phyloP scores from a whole-genome alignment of 2,329 filamentous ascomycete species.

The Epichloe sylvatica region DNA sequence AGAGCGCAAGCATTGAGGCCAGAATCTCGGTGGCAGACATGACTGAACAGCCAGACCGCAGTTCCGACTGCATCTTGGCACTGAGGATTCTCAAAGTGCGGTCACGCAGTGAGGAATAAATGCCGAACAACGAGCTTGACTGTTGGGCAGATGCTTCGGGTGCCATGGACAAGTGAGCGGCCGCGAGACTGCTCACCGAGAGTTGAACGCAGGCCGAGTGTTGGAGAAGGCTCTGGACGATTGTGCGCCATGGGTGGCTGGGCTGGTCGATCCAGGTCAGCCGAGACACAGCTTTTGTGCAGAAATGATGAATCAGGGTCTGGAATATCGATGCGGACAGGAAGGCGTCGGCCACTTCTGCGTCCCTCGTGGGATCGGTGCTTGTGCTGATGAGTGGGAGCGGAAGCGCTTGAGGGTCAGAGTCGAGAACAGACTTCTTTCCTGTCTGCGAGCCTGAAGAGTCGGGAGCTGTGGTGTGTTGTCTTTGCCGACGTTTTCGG shows the following conservation, averaged over 20 bases:
- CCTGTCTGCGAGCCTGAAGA: neutral
- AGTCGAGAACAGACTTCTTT: neutral
- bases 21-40: slow-evolving; percentile 1
- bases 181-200: slow-evolving; percentile 5
- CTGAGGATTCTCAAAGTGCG: slow-evolving; percentile 1
- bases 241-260: slow-evolving; percentile 9
- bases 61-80: slow-evolving; percentile 1
- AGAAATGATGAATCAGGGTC: slow-evolving; percentile 10
- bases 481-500: neutral
- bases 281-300: slow-evolving; percentile 8
- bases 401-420: neutral
- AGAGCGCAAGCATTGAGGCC: slow-evolving; percentile 6
- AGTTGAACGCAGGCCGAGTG: slow-evolving; percentile 9
- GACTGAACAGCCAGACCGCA: neutral
- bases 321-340: slow-evolving; percentile 5
- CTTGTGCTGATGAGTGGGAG: neutral
- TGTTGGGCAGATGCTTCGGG: neutral
- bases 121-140: neutral
- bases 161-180: slow-evolving; percentile 5
- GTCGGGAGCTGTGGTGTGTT: neutral
- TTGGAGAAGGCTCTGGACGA: slow-evolving; percentile 5
- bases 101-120: slow-evolving; percentile 3
- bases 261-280: slow-evolving; percentile 12
- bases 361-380: neutral
- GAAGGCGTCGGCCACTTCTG: neutral